Conservation (phyloP, 768 basidiomycete species). For the Chalciporus pseudorubinellus region DNA sequence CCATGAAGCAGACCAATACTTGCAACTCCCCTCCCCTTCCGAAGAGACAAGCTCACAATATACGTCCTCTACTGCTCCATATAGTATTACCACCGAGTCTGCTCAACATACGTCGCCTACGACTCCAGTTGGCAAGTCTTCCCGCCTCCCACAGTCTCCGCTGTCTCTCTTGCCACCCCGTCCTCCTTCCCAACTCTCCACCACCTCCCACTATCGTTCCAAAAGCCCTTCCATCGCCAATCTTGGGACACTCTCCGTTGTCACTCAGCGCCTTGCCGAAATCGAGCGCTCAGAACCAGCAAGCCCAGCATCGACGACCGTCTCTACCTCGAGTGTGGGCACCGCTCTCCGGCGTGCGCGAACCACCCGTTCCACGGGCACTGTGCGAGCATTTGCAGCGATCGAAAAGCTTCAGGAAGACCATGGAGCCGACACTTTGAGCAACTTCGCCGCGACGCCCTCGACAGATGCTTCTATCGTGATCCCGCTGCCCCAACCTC, state of each 20-base stretch:
- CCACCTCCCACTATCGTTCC: slow-evolving; percentile 26
- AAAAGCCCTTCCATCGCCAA: slow-evolving; percentile 62
- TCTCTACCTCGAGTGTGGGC: slow-evolving; percentile 22
- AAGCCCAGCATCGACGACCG: slow-evolving; percentile 17
- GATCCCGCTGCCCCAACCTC: slow-evolving; percentile 21
- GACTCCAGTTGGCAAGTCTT: slow-evolving; percentile 29
- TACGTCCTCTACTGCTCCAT: slow-evolving; percentile 23
- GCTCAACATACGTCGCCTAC: slow-evolving; percentile 16
- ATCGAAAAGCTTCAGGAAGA: slow-evolving; percentile 26
- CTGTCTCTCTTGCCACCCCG: slow-evolving; percentile 23
- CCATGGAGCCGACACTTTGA: not conserved
- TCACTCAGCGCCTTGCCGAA: slow-evolving; percentile 63
- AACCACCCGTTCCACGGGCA: slow-evolving; percentile 6
- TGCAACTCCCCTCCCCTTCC: slow-evolving; percentile 10
- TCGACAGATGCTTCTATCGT: slow-evolving; percentile 25
- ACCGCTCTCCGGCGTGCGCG: slow-evolving; percentile 28
- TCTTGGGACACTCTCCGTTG: slow-evolving; percentile 59
- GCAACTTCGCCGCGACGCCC: slow-evolving; percentile 10
- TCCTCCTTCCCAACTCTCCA: slow-evolving; percentile 24
- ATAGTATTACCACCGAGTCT: slow-evolving; percentile 2
- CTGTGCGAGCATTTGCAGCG: slow-evolving; percentile 17
- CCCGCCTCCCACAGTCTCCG: slow-evolving; percentile 16
- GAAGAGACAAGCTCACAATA: slow-evolving; percentile 27
- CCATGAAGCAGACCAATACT: not conserved
- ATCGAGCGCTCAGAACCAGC: slow-evolving; percentile 39